phyloP scores from a whole-genome alignment of 805 yeast species.

The Schizosaccharomyces octosporus region DNA sequence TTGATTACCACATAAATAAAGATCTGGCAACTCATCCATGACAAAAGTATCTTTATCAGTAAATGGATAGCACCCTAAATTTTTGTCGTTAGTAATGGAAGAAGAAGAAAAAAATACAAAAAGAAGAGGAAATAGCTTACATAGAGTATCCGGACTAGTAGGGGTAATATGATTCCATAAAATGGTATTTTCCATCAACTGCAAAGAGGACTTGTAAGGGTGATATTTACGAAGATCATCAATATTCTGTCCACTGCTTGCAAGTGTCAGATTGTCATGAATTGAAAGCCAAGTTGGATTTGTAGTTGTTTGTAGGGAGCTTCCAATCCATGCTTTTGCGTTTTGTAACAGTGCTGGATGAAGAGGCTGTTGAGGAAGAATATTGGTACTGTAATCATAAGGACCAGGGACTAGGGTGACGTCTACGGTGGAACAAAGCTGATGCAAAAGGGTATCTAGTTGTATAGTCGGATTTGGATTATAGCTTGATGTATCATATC shows the following conservation, averaged over 20 bases:
- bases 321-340: conserved; percentile 20
- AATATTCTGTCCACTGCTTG: conserved; percentile 67
- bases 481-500: conserved; percentile 6
- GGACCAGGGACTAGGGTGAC: conserved; percentile 67
- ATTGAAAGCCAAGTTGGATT: conserved; percentile 57
- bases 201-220: conserved; percentile 24
- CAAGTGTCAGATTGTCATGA: conserved; percentile 26
- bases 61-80: conserved; percentile 47
- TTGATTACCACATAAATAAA: conserved; percentile 72
- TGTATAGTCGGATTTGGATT: conserved; percentile 9
- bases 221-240: conserved; percentile 51
- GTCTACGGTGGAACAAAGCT: conserved; percentile 34
- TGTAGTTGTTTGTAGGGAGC: conserved; percentile 23
- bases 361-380: conserved; percentile 78
- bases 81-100: neutral
- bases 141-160: conserved; percentile 85
- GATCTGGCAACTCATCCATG: conserved; percentile 52
- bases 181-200: conserved; percentile 41
- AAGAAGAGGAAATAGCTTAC: conserved; percentile 12
- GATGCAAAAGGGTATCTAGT: conserved; percentile 34
- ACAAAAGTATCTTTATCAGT: conserved; percentile 59
- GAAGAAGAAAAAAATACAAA: neutral
- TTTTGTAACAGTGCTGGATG: conserved; percentile 45
- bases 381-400: conserved; percentile 59
- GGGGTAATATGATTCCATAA: conserved; percentile 76